Evolutionary conservation across 176 grass and related monocot species (phyloP).

Genomic region (Oryza brachyantha): DNA sequence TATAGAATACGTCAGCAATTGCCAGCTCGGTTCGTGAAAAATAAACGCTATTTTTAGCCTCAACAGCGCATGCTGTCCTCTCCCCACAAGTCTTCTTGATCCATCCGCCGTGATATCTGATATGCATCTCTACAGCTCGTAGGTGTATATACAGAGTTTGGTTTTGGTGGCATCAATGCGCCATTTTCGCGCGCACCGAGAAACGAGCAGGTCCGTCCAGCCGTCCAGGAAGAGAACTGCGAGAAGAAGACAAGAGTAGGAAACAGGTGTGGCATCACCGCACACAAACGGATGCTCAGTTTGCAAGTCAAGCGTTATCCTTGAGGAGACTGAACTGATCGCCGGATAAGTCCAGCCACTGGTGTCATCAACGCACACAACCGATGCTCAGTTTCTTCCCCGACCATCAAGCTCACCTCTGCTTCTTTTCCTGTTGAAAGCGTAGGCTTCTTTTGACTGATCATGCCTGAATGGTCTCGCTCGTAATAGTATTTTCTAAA

Average conservation of each 20-base stretch:
- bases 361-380: background rate
- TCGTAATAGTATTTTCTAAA: too few relatives aligned
- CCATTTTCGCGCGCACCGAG: background rate
- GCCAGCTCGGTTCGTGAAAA: too few relatives aligned
- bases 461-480: too few relatives aligned
- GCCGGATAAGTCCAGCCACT: background rate
- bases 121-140: background rate
- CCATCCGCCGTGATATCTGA: background rate
- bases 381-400: background rate
- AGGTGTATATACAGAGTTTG: background rate
- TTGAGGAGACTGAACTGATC: background rate
- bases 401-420: too few relatives aligned
- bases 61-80: too few relatives aligned
- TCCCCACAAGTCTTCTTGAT: background rate
- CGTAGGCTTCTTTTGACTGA: too few relatives aligned
- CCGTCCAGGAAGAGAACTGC: background rate
- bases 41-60: too few relatives aligned
- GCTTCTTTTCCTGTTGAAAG: too few relatives aligned
- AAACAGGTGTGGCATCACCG: background rate
- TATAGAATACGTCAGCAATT: too few relatives aligned
- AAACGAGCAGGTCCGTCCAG: background rate
- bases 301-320: background rate
- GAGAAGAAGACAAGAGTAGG: background rate
- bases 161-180: background rate
- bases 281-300: background rate